Conservation (phyloP, 768 basidiomycete species). For the Exsudoporus frostii region DNA sequence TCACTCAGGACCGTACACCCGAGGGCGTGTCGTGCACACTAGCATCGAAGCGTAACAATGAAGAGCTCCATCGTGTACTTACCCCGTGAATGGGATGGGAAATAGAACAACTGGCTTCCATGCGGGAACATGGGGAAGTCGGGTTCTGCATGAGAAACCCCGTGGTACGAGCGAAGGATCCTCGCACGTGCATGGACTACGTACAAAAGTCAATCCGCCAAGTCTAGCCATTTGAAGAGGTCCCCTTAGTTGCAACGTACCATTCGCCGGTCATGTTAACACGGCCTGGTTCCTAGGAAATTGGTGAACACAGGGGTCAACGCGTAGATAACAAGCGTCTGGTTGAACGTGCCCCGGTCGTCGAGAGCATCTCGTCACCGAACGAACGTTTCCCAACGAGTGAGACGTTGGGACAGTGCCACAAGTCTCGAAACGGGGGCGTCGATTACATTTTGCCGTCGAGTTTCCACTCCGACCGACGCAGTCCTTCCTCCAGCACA, state of each 20-base stretch:
- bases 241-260: neutral
- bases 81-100: too few species aligned
- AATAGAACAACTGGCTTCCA: too few species aligned
- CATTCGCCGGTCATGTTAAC: neutral
- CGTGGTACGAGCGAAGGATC: neutral
- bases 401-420: slow-evolving; percentile 12
- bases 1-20: slow-evolving; percentile 77
- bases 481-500: neutral
- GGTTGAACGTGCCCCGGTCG: neutral
- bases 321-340: neutral
- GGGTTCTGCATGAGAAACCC: too few species aligned
- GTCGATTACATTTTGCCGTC: neutral
- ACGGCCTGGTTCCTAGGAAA: neutral
- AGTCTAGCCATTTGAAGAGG: neutral
- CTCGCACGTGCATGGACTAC: neutral
- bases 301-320: neutral
- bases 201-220: too few species aligned
- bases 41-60: slow-evolving; percentile 97
- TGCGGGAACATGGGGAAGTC: too few species aligned
- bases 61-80: too few species aligned
- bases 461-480: slow-evolving; percentile 21
- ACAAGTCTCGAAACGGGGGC: slow-evolving; percentile 16
- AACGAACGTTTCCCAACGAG: slow-evolving; percentile 7
- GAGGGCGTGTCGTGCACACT: slow-evolving; percentile 88
- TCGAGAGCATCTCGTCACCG: neutral